Percentiles rank a stretch among this genome's conserved stretches.
Conservation (phyloP, 495 filamentous ascomycete genomes). For the Aspergillus egyptiacus region DNA sequence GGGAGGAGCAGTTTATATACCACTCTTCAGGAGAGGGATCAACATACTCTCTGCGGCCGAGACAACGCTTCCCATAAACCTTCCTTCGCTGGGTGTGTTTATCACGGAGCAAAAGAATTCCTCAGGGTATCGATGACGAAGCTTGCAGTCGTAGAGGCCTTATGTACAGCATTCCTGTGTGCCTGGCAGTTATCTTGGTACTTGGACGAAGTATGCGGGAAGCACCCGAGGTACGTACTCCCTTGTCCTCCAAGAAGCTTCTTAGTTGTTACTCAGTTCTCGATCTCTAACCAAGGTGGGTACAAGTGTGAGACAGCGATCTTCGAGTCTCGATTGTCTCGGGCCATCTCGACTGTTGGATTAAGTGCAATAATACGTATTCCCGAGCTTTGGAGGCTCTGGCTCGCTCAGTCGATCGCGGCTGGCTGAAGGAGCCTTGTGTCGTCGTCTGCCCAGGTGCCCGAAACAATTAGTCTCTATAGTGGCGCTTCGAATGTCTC, state of each 20-base stretch:
- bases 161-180: slow-evolving; percentile 4
- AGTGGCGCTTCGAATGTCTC: no score
- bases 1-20: slow-evolving; percentile 3
- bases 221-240: no score
- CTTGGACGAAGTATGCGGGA: neutral
- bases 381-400: slow-evolving; percentile 8
- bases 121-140: neutral
- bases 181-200: slow-evolving; percentile 6
- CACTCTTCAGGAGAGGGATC: slow-evolving; percentile 8
- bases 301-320: neutral
- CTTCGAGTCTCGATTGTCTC: neutral
- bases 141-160: neutral
- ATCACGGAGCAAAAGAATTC: neutral
- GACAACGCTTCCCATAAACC: slow-evolving; percentile 3
- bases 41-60: slow-evolving; percentile 15
- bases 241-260: no score
- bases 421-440: no score
- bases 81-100: neutral
- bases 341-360: no score
- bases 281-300: no score
- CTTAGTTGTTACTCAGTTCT: neutral
- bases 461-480: no score
- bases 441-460: no score
- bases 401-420: no score
- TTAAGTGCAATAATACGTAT: neutral